Evolutionary conservation across 1,284 basidiomycete species (phyloP).

Genomic region (Cutaneotrichosporon cavernicola): DNA sequence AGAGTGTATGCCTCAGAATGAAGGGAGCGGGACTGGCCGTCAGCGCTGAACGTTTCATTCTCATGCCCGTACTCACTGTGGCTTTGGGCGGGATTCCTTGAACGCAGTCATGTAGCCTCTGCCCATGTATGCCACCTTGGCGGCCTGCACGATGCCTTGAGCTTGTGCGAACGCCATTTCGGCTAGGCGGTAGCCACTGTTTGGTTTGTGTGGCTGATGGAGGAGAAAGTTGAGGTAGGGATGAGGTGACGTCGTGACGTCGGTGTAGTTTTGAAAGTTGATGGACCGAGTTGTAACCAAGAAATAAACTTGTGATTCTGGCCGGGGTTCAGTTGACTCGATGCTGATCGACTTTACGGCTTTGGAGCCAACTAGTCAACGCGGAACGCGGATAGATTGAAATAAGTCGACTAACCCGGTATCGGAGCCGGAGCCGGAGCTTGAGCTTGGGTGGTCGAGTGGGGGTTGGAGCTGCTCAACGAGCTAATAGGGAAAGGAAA

Average conservation of each 20-base stretch:
- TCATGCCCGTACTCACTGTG: constrained; percentile 12
- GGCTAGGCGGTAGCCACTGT: neutral
- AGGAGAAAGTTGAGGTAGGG: neutral
- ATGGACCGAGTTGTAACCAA: too few relatives aligned
- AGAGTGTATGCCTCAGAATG: constrained; percentile 42
- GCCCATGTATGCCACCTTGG: neutral
- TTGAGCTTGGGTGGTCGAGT: too few relatives aligned
- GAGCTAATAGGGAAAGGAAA: too few relatives aligned
- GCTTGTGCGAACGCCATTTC: constrained; percentile 1
- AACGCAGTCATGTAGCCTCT: neutral
- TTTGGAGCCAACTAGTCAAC: too few relatives aligned
- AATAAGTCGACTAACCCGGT: too few relatives aligned
- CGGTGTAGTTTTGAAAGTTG: neutral
- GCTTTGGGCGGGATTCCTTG: neutral
- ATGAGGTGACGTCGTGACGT: neutral
- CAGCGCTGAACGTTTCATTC: neutral
- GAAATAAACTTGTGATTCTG: too few relatives aligned
- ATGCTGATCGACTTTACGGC: too few relatives aligned
- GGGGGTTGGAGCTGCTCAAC: too few relatives aligned
- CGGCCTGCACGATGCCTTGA: neutral
- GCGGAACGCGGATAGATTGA: too few relatives aligned
- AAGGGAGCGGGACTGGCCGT: constrained; percentile 39
- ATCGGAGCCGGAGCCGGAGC: too few relatives aligned
- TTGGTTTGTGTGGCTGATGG: neutral
- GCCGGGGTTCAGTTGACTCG: too few relatives aligned